Evolutionary conservation across 2,329 filamentous ascomycete species (phyloP).

Genomic region (Fusarium decemcellulare): DNA sequence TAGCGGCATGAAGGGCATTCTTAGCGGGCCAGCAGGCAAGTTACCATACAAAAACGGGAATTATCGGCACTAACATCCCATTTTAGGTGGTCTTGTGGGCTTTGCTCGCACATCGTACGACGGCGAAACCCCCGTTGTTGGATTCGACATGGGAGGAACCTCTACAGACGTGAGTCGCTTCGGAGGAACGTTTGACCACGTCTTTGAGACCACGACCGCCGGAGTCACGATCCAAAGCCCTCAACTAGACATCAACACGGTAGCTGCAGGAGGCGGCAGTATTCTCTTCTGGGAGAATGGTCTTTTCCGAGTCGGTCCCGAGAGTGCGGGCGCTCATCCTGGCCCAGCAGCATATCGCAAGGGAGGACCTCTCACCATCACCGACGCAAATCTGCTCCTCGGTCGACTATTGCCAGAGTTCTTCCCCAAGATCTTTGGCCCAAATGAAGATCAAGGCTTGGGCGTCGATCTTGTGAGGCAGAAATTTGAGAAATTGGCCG

Average conservation of each 20-base stretch:
- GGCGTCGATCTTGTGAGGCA: slow-evolving; percentile 55
- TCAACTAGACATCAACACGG: slow-evolving; percentile 81
- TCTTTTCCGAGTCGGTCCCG: slow-evolving; percentile 78
- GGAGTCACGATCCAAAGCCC: slow-evolving; percentile 79
- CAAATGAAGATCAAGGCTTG: slow-evolving; percentile 46
- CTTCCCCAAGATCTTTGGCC: slow-evolving; percentile 67
- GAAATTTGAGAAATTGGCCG: slow-evolving; percentile 59
- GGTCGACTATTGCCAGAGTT: slow-evolving; percentile 70
- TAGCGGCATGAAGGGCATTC: slow-evolving; percentile 39
- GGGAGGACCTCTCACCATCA: slow-evolving; percentile 78
- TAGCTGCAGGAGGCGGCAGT: slow-evolving; percentile 65
- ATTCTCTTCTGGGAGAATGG: slow-evolving; percentile 78
- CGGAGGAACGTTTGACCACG: slow-evolving; percentile 77
- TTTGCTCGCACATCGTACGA: slow-evolving; percentile 32
- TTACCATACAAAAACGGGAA: too few relatives aligned
- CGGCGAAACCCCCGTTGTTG: slow-evolving; percentile 38
- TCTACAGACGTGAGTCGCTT: slow-evolving; percentile 81
- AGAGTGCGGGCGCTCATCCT: slow-evolving; percentile 79
- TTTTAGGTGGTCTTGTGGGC: slow-evolving; percentile 23
- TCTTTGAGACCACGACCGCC: slow-evolving; percentile 80
- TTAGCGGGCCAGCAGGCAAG: slow-evolving; percentile 37
- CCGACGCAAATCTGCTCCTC: slow-evolving; percentile 78
- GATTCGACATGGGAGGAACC: slow-evolving; percentile 66
- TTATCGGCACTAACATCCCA: not conserved
- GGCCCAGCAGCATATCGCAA: slow-evolving; percentile 81